Base-by-base conservation (phyloP, 495 filamentous ascomycete species). In the Penicillium riverlandense region DNA sequence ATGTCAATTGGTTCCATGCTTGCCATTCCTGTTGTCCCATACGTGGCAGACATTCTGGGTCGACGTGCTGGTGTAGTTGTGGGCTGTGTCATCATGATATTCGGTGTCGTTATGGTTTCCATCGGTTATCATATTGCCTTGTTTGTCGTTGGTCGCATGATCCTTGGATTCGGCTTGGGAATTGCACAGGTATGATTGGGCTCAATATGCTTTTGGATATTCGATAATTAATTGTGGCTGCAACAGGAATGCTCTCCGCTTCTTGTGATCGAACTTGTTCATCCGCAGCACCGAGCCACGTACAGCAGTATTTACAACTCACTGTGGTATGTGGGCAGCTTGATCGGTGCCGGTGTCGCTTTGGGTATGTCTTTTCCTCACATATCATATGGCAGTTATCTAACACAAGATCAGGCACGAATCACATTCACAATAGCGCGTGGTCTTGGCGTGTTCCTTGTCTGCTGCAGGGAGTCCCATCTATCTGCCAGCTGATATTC, bases 241-340 rank as follows among this genome's bases (percentile, higher is more conserved):
- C 14, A 38, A 27, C 76, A 84, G 55, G 72, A 80, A 41, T 73
- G 77, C 14, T 76, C 82, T 10, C 80, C 81, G 36, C 71, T 84
- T 50, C 62, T 85, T 42, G 69, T 84, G 33, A 79, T 79, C 29
- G 82, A 85, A 63, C 58, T 85, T 38, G 73, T 72, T 34, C 80
- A 84, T 50, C 78, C 82, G 35, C 80, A 84, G 59, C 80, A 84
- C 43, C 80, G 80, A 62, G 80, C 74, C 30, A 69, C 77, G 53
- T 74, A 84, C 55, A 83, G 77, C 34, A 76, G 78, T 16, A 75
- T 84, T 32, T 85, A 84, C 57, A 84, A 85, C 63, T 76, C 42
- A 11, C 31, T 53, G 30, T 53, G 50, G 75, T 57, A 69, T 75
- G 53, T 83, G 74, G 80, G 79, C 42, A 66, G 75, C 30, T 59